Base-by-base conservation (phyloP, 495 filamentous ascomycete species). In the Podospora anserina region DNA sequence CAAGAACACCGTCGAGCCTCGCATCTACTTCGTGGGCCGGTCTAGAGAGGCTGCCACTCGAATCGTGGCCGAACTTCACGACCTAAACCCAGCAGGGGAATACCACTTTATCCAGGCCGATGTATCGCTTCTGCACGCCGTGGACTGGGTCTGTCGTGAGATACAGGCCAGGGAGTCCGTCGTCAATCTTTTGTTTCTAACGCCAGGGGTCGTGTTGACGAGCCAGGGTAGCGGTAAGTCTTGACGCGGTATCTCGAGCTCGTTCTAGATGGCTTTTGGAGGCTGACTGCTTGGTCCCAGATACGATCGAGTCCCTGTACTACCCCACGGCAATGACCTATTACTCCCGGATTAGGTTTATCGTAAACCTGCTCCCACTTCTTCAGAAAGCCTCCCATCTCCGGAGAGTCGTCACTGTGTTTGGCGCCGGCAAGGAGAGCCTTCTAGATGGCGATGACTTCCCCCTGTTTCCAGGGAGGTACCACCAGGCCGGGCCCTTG, bases 311-410 rank as follows among this genome's bases (percentile, higher is more conserved):
- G 75, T 82, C 80, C 20, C 79, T 92, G 15, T 79, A 88, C 69
- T 76, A 78, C 39, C 82, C 82, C 65, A 76, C 84, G 55, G 76
- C 86, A 18, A 75, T 90, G 4, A 79, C 76, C 61, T 88, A 87
- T 78, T 91, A 91, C 76, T 78, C 85, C 28, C 88, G 90, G 18
- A 81, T 85, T 60, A 85, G 89, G 54, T 90, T 91, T 74, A 82
- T 84, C 26, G 66, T 76, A 56, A 89, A 90, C 71, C 82, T 92
- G 2, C 83, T 92, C 2, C 89, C 90, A 0, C 82, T 86, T 0
- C 72, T 92, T 0, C 77, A 77, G 28, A 61, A 72, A 6, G 82
- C 87, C 0, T 61, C 79, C 15, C 15, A 30, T 53, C 81, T 86
- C 16, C 83, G 84, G 1, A 86, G 90, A 2, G 87, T 92, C 6